These are phyloP conservation scores for Geotrichum carabidarum DNA, from an alignment of 1,139 yeast genomes.

Conservation along the genomic window DNA sequence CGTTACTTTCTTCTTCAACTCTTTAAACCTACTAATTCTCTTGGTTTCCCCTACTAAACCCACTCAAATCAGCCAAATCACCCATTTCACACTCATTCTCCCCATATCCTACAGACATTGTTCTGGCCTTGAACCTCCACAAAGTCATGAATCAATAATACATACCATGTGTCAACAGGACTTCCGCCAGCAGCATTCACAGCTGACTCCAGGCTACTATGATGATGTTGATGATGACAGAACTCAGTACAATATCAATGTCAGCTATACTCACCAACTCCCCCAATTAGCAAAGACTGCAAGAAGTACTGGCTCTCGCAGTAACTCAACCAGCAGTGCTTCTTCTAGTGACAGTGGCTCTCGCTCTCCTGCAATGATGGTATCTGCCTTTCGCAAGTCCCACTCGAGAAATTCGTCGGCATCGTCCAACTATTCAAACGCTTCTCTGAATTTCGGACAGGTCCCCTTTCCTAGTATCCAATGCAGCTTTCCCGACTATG, in stretches of 20 bases:
- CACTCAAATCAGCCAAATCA: too few species aligned
- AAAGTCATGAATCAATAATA: constrained; percentile 2
- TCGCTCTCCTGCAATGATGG: constrained; percentile 1
- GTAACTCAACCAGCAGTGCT: constrained; percentile 4
- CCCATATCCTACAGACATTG: not conserved
- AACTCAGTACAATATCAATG: constrained; percentile 11
- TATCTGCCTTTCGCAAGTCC: not conserved
- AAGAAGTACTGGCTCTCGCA: constrained; percentile 2
- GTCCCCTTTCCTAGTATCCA: constrained; percentile 6
- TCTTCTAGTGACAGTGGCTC: not conserved
- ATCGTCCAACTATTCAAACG: constrained; percentile 2
- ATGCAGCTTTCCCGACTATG: constrained; percentile 6
- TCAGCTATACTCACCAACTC: constrained; percentile 3
- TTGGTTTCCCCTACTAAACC: too few species aligned
- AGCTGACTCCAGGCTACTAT: constrained; percentile 9
- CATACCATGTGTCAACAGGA: constrained; percentile 7
- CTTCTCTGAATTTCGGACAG: constrained; percentile 6
- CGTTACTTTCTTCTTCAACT: not conserved
- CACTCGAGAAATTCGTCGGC: constrained; percentile 6
- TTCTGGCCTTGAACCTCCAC: not conserved
- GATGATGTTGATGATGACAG: constrained; percentile 9
- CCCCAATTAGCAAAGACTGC: not conserved
- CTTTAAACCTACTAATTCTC: too few species aligned
- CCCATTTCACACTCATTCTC: not conserved
- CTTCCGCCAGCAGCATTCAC: constrained; percentile 1